These are phyloP conservation scores for Prosopis cineraria DNA, from an alignment of 306 rosid genomes.

Conservation along the genomic window DNA sequence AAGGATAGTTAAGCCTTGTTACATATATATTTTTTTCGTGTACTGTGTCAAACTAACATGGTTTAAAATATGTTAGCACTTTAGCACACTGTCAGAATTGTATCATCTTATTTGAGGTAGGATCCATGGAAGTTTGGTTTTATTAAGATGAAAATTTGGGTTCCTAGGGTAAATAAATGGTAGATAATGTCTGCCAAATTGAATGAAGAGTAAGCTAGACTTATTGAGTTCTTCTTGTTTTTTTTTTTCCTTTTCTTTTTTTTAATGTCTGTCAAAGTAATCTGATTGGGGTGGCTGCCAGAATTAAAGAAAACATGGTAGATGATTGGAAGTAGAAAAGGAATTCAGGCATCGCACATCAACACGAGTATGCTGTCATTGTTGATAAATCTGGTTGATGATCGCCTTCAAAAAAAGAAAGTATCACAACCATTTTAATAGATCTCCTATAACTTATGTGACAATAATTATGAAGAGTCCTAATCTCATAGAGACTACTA, in stretches of 20 bases:
- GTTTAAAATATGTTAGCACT: neutral
- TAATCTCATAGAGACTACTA: neutral
- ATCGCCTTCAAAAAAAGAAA: neutral
- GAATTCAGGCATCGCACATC: neutral
- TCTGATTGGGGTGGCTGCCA: neutral
- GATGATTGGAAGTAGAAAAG: neutral
- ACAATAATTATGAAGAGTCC: neutral
- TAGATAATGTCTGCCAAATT: neutral
- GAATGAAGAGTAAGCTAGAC: neutral
- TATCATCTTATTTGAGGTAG: neutral
- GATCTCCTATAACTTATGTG: neutral
- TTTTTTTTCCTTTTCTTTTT: too few species aligned
- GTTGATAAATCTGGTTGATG: neutral
- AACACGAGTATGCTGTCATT: neutral
- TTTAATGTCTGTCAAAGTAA: neutral
- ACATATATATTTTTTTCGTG: conserved; percentile 7
- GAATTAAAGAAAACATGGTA: neutral
- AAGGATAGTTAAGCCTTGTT: conserved; percentile 39
- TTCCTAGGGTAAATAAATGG: neutral
- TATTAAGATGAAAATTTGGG: neutral
- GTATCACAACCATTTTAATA: neutral
- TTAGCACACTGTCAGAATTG: neutral
- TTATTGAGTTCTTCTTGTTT: neutral
- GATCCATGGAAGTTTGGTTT: neutral
- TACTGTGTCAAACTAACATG: neutral